A percentile compares a stretch with the other conserved stretches of the same genome.
phyloP scores from a whole-genome alignment of 441 rosid genomes.

The Pelargonium fulgidum region DNA sequence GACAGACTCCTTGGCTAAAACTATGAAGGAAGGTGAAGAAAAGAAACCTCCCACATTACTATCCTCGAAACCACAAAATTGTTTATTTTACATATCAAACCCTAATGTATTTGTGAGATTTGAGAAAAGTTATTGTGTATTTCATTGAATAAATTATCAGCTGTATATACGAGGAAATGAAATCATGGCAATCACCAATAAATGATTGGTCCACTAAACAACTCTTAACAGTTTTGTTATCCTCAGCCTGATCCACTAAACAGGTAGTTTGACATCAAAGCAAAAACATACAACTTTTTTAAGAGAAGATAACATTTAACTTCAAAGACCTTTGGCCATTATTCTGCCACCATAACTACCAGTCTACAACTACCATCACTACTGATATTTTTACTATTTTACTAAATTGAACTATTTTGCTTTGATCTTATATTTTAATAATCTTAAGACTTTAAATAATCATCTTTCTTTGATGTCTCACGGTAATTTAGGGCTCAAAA shows the following conservation, averaged over 20 bases:
- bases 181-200: no score
- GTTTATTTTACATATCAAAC: background rate
- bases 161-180: no score
- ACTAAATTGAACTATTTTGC: no score
- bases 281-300: background rate
- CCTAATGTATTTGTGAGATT: background rate
- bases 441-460: no score
- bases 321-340: background rate
- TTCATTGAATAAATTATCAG: no score
- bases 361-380: background rate
- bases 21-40: background rate
- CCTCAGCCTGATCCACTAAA: background rate
- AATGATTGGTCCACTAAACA: no score
- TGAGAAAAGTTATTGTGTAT: no score
- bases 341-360: background rate
- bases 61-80: background rate
- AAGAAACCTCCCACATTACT: background rate
- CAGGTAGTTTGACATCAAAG: background rate
- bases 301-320: no score
- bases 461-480: no score
- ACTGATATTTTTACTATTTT: no score
- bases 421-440: no score
- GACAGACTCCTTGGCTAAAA: background rate
- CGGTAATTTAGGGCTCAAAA: no score
- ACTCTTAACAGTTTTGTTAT: background rate